Evolutionary conservation across 1,284 basidiomycete species (phyloP).

Genomic region (Taiwanofungus camphoratus): DNA sequence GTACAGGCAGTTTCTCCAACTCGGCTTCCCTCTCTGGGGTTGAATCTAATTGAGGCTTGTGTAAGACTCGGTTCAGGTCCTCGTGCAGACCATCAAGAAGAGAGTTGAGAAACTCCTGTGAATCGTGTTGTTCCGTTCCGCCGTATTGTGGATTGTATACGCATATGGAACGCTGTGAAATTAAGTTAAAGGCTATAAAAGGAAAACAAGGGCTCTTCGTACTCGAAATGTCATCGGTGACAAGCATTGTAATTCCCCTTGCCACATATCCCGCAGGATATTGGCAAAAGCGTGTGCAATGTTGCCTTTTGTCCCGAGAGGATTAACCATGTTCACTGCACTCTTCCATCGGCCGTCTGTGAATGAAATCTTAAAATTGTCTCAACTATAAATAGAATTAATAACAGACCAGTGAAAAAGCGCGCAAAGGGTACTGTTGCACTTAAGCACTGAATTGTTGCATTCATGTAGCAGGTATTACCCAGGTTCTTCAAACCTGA

Average conservation of each 20-base stretch:
- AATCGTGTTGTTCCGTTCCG: slow-evolving; percentile 94
- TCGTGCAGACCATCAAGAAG: slow-evolving; percentile 95
- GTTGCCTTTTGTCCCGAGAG: slow-evolving; percentile 84
- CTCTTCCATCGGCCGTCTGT: slow-evolving; percentile 83
- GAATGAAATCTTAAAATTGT: background rate
- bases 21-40: slow-evolving; percentile 87
- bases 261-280: slow-evolving; percentile 86
- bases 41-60: slow-evolving; percentile 67
- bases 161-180: slow-evolving; percentile 72
- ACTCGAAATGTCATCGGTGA: slow-evolving; percentile 87
- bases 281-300: slow-evolving; percentile 82
- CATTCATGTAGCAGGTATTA: slow-evolving; percentile 99
- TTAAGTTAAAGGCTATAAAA: slow-evolving; percentile 4
- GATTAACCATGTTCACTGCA: slow-evolving; percentile 86
- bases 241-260: slow-evolving; percentile 79
- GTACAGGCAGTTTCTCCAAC: slow-evolving; percentile 80
- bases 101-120: slow-evolving; percentile 95
- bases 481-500: slow-evolving; percentile 94
- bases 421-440: slow-evolving; percentile 87
- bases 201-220: slow-evolving; percentile 31
- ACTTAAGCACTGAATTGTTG: slow-evolving; percentile 92
- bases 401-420: slow-evolving; percentile 72
- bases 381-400: background rate
- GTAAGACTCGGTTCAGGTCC: slow-evolving; percentile 86
- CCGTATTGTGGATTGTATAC: slow-evolving; percentile 84